These are phyloP conservation scores for Fusarium domesticum DNA, from an alignment of 2,329 filamentous ascomycete species.

Conservation along the genomic window DNA sequence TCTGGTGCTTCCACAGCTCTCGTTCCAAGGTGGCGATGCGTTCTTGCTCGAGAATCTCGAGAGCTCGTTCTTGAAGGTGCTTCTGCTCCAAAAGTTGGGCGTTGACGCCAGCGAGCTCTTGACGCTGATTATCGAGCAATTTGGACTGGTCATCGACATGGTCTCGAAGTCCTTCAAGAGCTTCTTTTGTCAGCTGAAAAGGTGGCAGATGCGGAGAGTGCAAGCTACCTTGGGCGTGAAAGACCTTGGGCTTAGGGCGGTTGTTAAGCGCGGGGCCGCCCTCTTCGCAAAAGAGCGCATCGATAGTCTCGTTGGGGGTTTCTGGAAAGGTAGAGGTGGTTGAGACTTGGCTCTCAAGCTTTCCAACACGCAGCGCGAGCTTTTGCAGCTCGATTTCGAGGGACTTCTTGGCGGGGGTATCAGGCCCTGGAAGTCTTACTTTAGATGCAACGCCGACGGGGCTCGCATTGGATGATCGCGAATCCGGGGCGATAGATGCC, in stretches of 20 bases:
- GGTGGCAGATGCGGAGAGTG: slow-evolving; percentile 35
- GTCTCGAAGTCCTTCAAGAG: slow-evolving; percentile 80
- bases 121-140: slow-evolving; percentile 81
- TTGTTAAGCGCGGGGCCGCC: slow-evolving; percentile 47
- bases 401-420: slow-evolving; percentile 70
- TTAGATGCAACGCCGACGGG: slow-evolving; percentile 44
- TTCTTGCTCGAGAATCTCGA: slow-evolving; percentile 78
- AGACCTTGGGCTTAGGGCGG: slow-evolving; percentile 44
- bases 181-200: slow-evolving; percentile 69
- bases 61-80: slow-evolving; percentile 75
- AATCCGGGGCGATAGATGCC: slow-evolving; percentile 48
- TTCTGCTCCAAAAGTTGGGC: slow-evolving; percentile 84
- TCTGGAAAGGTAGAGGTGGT: slow-evolving; percentile 65
- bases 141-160: slow-evolving; percentile 93
- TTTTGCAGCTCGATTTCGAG: slow-evolving; percentile 82
- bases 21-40: slow-evolving; percentile 87
- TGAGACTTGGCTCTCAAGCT: slow-evolving; percentile 75
- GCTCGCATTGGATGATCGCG: slow-evolving; percentile 38
- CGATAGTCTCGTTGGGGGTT: slow-evolving; percentile 73
- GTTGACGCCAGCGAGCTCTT: slow-evolving; percentile 81
- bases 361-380: slow-evolving; percentile 72
- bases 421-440: slow-evolving; percentile 72
- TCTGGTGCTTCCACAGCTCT: slow-evolving; percentile 94
- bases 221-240: slow-evolving; percentile 42
- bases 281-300: slow-evolving; percentile 61